phyloP scores from a whole-genome alignment of 768 basidiomycete species.

The Melanogaster broomeanus region DNA sequence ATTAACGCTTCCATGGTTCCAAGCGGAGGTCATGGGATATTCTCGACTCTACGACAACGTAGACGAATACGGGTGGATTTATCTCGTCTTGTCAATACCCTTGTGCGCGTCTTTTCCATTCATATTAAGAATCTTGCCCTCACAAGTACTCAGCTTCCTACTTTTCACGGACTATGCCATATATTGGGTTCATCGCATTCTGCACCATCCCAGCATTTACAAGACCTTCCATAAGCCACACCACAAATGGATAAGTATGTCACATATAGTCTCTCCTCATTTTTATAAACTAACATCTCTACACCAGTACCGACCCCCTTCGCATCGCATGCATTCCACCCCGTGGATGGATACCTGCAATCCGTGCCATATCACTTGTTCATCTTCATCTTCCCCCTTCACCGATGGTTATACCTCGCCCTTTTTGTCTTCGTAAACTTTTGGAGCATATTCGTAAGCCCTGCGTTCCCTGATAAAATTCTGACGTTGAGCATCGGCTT shows the following conservation, averaged over 20 bases:
- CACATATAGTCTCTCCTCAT: neutral
- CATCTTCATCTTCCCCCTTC: constrained; percentile 87
- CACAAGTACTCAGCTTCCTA: constrained; percentile 54
- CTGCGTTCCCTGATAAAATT: neutral
- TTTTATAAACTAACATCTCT: constrained; percentile 6
- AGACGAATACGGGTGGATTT: constrained; percentile 77
- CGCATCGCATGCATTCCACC: constrained; percentile 97
- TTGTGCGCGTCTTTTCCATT: constrained; percentile 48
- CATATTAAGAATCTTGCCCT: neutral
- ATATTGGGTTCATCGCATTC: constrained; percentile 94
- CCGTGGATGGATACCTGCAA: constrained; percentile 91
- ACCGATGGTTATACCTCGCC: constrained; percentile 78
- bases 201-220: constrained; percentile 86
- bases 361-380: constrained; percentile 95
- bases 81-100: constrained; percentile 65
- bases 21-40: constrained; percentile 87
- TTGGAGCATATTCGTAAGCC: constrained; percentile 82
- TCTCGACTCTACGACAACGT: constrained; percentile 77
- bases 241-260: constrained; percentile 95
- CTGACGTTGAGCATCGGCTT: neutral
- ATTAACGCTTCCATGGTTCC: constrained; percentile 92
- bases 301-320: constrained; percentile 90
- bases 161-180: constrained; percentile 90
- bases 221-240: constrained; percentile 96
- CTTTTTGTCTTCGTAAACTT: constrained; percentile 92